Base-by-base conservation (phyloP, 2,329 filamentous ascomycete genomes). In the Microcyclosporella mali region DNA sequence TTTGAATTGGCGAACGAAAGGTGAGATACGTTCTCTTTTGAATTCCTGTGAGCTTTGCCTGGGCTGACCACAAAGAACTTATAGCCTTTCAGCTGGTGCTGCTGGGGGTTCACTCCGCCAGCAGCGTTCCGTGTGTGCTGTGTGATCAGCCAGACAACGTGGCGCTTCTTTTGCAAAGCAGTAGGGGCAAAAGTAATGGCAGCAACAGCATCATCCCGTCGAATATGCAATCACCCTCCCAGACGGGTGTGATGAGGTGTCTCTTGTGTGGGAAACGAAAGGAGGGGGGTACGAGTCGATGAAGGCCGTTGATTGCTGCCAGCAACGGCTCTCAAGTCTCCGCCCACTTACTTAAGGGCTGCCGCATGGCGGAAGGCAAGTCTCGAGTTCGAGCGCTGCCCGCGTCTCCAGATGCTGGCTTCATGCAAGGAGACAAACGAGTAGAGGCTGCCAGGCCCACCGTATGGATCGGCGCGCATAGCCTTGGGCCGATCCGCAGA, bases 1-100 rank as follows among this genome's bases (percentile, higher is more conserved):
- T 48, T 53, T 47, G 45, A 33, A 55, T 56, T 58, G 54, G 53
- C 53, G 45, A 16, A 51, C 55, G 56, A 25, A 4, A 49, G 16
- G 53, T 53, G 47, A 53, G 49, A 51, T 52, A 51, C 49, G 42
- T 49, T 25, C 45, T 40, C 40, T 43, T 46, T 36, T 36, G 8
- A 8, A 21, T 12, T 36, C 17, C n/a, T 36, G 33, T 16, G 43
- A 46, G 46, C 46, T 50, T 37, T 45, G 41, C 34, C 38, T 43
- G n/a, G n/a, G n/a, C 41, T 28, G 9, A 37, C 21, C 9, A 25
- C 41, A 46, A 41, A 41, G 43, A 39, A 46, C 48, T 51, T 53
- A 53, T 53, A 51, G 33, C 29, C 37, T 34, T 21, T 30, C 31
- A 35, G 39, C 21, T 25, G 21, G 21, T 25, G 21, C 21, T 25